phyloP scores from a whole-genome alignment of 2,329 filamentous ascomycete species.

The Scedosporium aurantiacum region DNA sequence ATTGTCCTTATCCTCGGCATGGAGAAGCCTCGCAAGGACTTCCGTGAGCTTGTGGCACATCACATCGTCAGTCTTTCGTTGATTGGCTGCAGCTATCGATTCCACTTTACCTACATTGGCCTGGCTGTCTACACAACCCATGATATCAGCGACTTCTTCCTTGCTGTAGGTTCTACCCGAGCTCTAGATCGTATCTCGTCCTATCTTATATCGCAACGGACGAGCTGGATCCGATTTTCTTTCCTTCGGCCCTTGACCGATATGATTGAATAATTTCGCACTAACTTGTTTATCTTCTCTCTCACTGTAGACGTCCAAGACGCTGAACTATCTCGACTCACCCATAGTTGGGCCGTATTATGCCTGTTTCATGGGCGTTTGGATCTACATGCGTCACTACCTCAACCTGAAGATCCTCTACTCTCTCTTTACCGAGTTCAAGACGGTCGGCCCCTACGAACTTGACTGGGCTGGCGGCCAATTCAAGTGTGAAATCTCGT shows the following conservation, averaged over 20 bases:
- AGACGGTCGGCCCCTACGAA: slow-evolving; percentile 62
- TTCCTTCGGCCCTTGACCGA: neutral
- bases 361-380: slow-evolving; percentile 66
- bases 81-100: slow-evolving; percentile 80
- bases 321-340: slow-evolving; percentile 80
- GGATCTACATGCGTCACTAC: slow-evolving; percentile 85
- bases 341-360: slow-evolving; percentile 75
- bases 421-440: slow-evolving; percentile 65
- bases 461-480: slow-evolving; percentile 66
- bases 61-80: slow-evolving; percentile 81
- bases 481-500: slow-evolving; percentile 64
- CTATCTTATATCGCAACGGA: neutral
- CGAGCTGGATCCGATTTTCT: neutral
- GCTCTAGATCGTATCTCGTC: neutral
- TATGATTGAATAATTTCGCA: neutral
- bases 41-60: slow-evolving; percentile 83
- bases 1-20: slow-evolving; percentile 77
- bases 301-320: slow-evolving; percentile 63
- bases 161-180: slow-evolving; percentile 54
- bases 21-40: slow-evolving; percentile 91
- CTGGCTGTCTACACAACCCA: slow-evolving; percentile 89
- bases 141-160: slow-evolving; percentile 91
- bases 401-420: slow-evolving; percentile 68
- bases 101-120: slow-evolving; percentile 95
- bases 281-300: slow-evolving; percentile 8